Conservation (phyloP, 1,284 basidiomycete genomes). For the Entoloma clypeatum region DNA sequence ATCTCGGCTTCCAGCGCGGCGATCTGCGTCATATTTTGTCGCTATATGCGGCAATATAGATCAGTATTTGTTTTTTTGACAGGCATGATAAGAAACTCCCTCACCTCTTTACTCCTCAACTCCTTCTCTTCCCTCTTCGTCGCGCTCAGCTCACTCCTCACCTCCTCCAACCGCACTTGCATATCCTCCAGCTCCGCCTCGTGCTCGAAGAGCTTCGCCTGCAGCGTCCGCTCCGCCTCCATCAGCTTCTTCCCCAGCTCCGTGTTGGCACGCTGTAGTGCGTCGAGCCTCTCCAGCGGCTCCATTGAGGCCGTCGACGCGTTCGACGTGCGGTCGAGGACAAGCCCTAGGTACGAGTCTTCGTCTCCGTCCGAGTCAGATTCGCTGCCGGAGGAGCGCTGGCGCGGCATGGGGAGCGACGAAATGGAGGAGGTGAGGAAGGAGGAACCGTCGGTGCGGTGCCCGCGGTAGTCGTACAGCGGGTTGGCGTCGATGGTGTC, state of each 20-base stretch:
- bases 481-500: constrained; percentile 28
- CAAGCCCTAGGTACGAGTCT: constrained; percentile 51
- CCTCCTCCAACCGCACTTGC: constrained; percentile 68
- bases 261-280: constrained; percentile 65
- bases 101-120: constrained; percentile 74
- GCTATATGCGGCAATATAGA: constrained; percentile 32
- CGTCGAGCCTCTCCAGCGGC: constrained; percentile 62
- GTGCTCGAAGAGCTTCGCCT: constrained; percentile 64
- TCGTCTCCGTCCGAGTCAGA: constrained; percentile 32
- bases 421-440: constrained; percentile 29
- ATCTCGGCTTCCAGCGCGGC: constrained; percentile 73
- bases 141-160: constrained; percentile 65
- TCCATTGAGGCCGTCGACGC: constrained; percentile 63
- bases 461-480: constrained; percentile 23
- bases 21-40: constrained; percentile 62
- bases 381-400: constrained; percentile 17
- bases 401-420: constrained; percentile 35
- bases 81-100: constrained; percentile 16
- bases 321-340: constrained; percentile 52
- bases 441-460: constrained; percentile 19
- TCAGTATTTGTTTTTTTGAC: constrained; percentile 5
- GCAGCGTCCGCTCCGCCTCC: constrained; percentile 67
- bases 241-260: constrained; percentile 70
- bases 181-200: constrained; percentile 76
- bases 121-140: constrained; percentile 89